phyloP scores from a whole-genome alignment of 345 rosid species.

The Pistacia integerrima region DNA sequence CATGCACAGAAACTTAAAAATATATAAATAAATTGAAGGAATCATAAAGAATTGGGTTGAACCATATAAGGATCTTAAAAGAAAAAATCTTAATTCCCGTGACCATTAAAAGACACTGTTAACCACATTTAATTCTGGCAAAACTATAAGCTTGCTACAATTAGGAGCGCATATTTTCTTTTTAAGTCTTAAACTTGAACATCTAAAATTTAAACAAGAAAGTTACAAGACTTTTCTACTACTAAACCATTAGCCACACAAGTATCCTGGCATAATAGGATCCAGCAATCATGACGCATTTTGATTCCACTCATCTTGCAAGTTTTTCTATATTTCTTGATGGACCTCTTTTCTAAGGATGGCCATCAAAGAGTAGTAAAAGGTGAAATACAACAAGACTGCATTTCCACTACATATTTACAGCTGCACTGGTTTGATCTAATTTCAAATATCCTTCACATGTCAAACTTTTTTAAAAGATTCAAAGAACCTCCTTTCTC shows the following conservation, averaged over 20 bases:
- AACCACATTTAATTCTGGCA: not conserved
- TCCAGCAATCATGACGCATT: not conserved
- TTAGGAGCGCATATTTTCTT: not conserved
- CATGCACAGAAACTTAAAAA: not conserved
- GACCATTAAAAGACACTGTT: not conserved
- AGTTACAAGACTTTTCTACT: not conserved
- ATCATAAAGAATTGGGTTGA: not conserved
- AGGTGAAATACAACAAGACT: not conserved
- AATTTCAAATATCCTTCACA: not conserved
- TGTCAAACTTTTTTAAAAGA: not conserved
- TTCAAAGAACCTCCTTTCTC: not conserved
- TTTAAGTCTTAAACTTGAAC: not conserved
- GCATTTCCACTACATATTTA: not conserved
- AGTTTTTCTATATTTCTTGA: not conserved
- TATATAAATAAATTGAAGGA: not conserved
- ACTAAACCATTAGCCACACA: not conserved
- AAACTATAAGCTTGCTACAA: not conserved
- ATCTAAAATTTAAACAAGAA: not conserved
- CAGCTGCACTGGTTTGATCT: not conserved
- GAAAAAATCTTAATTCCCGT: not conserved
- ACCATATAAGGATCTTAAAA: not conserved
- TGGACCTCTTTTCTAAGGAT: not conserved
- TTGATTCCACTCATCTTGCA: not conserved
- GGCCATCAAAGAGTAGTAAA: not conserved
- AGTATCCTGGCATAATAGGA: not conserved